phyloP scores from a whole-genome alignment of 495 filamentous ascomycete species.

The Penicillium paxilli region DNA sequence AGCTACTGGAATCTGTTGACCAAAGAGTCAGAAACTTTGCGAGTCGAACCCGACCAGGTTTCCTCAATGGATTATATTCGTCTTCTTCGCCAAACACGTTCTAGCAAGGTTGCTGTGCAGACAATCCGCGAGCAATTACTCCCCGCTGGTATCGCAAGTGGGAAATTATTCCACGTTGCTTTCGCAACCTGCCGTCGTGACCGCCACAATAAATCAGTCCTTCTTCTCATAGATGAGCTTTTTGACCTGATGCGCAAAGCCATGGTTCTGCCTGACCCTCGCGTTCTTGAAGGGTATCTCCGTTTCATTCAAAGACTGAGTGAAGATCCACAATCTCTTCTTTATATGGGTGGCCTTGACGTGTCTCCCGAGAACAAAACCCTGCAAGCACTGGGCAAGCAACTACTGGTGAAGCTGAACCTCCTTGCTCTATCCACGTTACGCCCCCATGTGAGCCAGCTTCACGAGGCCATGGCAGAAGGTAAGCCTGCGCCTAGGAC shows the following conservation, averaged over 20 bases:
- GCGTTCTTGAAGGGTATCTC: conserved; percentile 33
- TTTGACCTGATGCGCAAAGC: conserved; percentile 53
- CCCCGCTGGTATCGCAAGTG: conserved; percentile 33
- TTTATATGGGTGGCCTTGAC: conserved; percentile 24
- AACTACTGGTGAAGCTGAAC: conserved; percentile 29
- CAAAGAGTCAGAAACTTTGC: conserved; percentile 31
- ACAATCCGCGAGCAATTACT: conserved; percentile 51
- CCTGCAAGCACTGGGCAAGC: conserved; percentile 23
- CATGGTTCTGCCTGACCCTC: conserved; percentile 35
- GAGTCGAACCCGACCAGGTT: conserved; percentile 65
- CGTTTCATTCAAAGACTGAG: conserved; percentile 22
- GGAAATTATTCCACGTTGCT: conserved; percentile 67
- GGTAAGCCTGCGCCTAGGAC: neutral
- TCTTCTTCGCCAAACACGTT: conserved; percentile 61
- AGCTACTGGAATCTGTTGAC: conserved; percentile 78
- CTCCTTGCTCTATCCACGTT: conserved; percentile 21
- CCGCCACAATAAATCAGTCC: conserved; percentile 63
- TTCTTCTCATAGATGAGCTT: conserved; percentile 56
- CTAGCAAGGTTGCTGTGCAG: conserved; percentile 53
- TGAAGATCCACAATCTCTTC: conserved; percentile 31
- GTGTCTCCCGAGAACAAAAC: conserved; percentile 6
- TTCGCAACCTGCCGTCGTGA: conserved; percentile 69
- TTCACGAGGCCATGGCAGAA: conserved; percentile 30
- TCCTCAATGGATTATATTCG: conserved; percentile 68
- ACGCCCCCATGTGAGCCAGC: conserved; percentile 28